Evolutionary conservation across 345 rosid genomes (phyloP), one percentile per base, ranked within the genome.

Genomic region (Acer saccharum): DNA sequence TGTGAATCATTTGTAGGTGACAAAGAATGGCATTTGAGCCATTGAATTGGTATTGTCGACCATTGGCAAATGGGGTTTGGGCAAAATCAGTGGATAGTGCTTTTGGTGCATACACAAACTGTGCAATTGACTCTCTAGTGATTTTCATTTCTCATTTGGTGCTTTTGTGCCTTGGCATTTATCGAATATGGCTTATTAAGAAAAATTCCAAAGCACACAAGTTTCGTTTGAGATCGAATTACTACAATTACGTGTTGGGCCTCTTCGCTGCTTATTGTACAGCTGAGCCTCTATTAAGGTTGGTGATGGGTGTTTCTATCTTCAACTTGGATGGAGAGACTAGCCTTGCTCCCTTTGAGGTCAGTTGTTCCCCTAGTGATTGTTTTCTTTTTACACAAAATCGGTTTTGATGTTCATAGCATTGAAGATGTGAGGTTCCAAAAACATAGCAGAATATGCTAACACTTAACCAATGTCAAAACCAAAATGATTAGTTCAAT

Each of bases 341-440:
- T 25, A 74, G 79, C 44, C 83, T 93, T 78, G 88, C 94, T 83
- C 98, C 97, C 4, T 93, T 80, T 81, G 99, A 93, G 99, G 99
- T 95, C 48, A 32, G 80, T 21, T 78, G 63, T 73, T 58, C 69
- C 65, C 57, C 70, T 25, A 2, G 23, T 65, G 3, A 43, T 17
- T 14, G 25, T 29, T 9, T 54, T 25, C 25, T 23, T 17, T 54
- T 10, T 29, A 20, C 46, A 43, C 46, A 69, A 23, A 23, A 46
- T 46, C 10, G 23, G 58, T 69, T 48, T 69, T 27, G 20, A 69
- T 25, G 18, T 69, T 69, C 32, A 13, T 69, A 32, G 74, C 74
- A 18, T 27, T 20, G 63, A 35, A 6, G 54, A 60, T 43, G 43
- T 55, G 21, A 29, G 43, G 21, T 43, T 43, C 68, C 35, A 61